Conservation (phyloP, 176 grass and related monocot species). For the Stipa capillata region DNA sequence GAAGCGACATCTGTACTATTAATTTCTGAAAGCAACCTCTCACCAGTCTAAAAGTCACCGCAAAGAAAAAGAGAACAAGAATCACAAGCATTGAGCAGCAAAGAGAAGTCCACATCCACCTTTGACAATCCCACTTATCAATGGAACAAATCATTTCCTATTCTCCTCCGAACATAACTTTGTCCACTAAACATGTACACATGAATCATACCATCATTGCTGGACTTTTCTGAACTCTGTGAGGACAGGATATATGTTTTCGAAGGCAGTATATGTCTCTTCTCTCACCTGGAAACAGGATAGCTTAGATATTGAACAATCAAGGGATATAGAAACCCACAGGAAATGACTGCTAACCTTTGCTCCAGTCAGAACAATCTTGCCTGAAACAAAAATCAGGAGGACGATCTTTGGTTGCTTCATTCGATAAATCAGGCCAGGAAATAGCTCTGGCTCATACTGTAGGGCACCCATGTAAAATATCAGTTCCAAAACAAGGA, state of each 20-base stretch:
- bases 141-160: not conserved
- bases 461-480: not conserved
- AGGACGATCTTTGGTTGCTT: conserved; percentile 95
- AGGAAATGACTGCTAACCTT: conserved; percentile 30
- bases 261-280: conserved; percentile 73
- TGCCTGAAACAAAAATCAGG: conserved; percentile 91
- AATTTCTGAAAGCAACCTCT: not conserved
- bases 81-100: not conserved
- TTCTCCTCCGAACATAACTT: not conserved
- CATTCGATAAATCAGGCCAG: conserved; percentile 86
- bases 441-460: conserved; percentile 81
- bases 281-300: conserved; percentile 54
- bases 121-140: not conserved
- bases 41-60: not conserved
- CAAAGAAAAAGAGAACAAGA: not conserved
- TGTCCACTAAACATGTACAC: not conserved
- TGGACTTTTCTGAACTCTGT: conserved; percentile 64
- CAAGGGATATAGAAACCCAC: not conserved
- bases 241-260: conserved; percentile 80
- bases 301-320: not conserved
- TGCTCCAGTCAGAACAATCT: conserved; percentile 71
- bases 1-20: not conserved
- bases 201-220: conserved; percentile 51
- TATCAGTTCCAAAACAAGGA: not conserved
- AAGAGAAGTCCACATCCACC: not conserved